A percentile compares a stretch with the other conserved stretches of the same genome.
phyloP scores from a whole-genome alignment of 148 eudicot species.

The Persicaria tinctoria region DNA sequence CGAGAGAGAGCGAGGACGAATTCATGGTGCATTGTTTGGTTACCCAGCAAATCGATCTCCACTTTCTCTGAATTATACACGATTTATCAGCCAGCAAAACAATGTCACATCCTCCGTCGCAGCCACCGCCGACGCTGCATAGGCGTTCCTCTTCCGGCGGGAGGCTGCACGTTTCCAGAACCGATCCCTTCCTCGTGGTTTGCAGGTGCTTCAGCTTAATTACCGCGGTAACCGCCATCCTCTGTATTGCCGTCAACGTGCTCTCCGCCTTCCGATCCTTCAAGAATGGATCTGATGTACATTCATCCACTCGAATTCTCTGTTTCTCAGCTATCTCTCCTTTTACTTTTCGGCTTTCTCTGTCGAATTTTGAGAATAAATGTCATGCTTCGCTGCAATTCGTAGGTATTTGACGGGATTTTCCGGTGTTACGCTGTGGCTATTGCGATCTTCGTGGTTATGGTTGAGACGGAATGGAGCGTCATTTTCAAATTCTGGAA shows the following conservation, averaged over 20 bases:
- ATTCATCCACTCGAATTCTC: not conserved
- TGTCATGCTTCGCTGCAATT: not conserved
- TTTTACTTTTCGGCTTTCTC: not conserved
- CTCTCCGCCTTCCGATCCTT: conserved; percentile 73
- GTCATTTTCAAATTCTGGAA: conserved; percentile 57
- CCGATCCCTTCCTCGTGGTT: conserved; percentile 53
- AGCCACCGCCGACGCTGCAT: not conserved
- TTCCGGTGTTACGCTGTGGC: conserved; percentile 85
- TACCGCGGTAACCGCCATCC: conserved; percentile 48
- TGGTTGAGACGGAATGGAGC: conserved; percentile 92
- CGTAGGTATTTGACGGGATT: conserved; percentile 79
- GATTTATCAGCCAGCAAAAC: too few relatives aligned
- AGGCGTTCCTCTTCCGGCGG: conserved; percentile 11
- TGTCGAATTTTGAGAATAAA: not conserved
- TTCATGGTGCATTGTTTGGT: too few relatives aligned
- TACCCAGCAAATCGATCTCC: too few relatives aligned
- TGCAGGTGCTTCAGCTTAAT: conserved; percentile 67
- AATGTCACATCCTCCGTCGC: conserved; percentile 2
- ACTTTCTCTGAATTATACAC: too few relatives aligned
- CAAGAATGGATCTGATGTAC: conserved; percentile 61
- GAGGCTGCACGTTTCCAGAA: conserved; percentile 25
- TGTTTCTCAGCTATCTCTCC: not conserved
- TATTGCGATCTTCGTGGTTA: conserved; percentile 50
- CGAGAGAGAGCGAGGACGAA: too few relatives aligned
- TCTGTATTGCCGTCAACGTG: conserved; percentile 66